A percentile compares a stretch with the other conserved stretches of the same genome.
Conservation (phyloP, 805 yeast species). For the Cyberlindnera americana region DNA sequence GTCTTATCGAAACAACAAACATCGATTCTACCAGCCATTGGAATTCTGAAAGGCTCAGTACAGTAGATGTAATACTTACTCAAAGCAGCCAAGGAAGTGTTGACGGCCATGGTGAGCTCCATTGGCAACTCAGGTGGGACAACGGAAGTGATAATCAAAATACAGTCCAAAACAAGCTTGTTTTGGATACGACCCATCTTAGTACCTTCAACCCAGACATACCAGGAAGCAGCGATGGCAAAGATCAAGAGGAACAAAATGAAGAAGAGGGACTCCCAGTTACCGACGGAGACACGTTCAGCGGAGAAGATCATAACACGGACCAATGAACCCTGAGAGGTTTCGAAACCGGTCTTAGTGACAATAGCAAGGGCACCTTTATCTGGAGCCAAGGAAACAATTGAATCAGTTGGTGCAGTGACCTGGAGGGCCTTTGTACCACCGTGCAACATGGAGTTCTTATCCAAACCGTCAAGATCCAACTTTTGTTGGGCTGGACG, state of each 20-base stretch:
- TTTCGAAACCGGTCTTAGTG: slow-evolving; percentile 94
- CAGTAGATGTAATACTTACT: slow-evolving; percentile 88
- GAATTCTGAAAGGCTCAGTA: slow-evolving; percentile 98
- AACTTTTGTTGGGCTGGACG: slow-evolving; percentile 70
- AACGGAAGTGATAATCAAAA: slow-evolving; percentile 91
- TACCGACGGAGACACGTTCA: slow-evolving; percentile 95
- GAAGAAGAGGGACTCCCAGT: slow-evolving; percentile 89
- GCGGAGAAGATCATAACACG: slow-evolving; percentile 97
- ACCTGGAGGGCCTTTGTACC: slow-evolving; percentile 97
- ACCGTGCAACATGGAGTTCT: slow-evolving; percentile 85
- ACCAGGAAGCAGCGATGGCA: slow-evolving; percentile 95
- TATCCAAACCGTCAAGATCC: slow-evolving; percentile 80
- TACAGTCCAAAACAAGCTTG: slow-evolving; percentile 91
- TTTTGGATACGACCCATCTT: slow-evolving; percentile 93
- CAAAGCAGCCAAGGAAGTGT: slow-evolving; percentile 82
- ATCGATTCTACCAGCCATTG: slow-evolving; percentile 95
- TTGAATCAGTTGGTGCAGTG: slow-evolving; percentile 55
- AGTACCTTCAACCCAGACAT: slow-evolving; percentile 98
- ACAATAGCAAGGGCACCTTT: slow-evolving; percentile 89
- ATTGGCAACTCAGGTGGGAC: slow-evolving; percentile 99
- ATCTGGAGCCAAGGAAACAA: slow-evolving; percentile 66
- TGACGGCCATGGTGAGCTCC: slow-evolving; percentile 98
- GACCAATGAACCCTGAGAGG: slow-evolving; percentile 95
- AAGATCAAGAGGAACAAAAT: slow-evolving; percentile 84
- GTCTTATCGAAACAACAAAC: slow-evolving; percentile 99